Evolutionary conservation across 345 rosid species (phyloP).

Genomic region (Ceriops tagal): DNA sequence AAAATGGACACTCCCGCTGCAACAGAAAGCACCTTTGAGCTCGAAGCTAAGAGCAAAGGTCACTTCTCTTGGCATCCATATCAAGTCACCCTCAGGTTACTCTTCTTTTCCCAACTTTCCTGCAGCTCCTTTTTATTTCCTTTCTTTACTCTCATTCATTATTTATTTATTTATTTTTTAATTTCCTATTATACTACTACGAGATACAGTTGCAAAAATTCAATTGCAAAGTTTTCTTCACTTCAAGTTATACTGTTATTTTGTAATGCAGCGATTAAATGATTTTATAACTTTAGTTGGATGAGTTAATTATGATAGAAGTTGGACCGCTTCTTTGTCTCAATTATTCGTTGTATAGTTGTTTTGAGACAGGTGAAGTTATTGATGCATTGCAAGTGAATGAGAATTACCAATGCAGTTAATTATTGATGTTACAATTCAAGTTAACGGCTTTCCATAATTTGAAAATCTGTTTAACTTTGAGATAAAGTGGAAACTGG

Average conservation of each 20-base stretch:
- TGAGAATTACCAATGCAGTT: not conserved
- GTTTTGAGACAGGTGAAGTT: not conserved
- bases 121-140: not conserved
- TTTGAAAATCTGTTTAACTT: not conserved
- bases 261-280: no score
- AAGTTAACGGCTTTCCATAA: not conserved
- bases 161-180: not conserved
- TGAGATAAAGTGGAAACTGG: not conserved
- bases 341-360: not conserved
- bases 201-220: no score
- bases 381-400: not conserved
- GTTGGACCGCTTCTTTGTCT: not conserved
- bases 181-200: not conserved
- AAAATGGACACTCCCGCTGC: constrained; percentile 7
- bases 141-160: not conserved
- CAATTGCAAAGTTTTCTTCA: no score
- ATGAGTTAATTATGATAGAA: not conserved
- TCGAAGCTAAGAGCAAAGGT: constrained; percentile 23
- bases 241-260: no score
- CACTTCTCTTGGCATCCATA: constrained; percentile 26
- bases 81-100: constrained; percentile 20
- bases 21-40: not conserved
- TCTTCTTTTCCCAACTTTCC: not conserved
- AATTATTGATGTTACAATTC: not conserved
- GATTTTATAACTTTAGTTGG: no score